Base-by-base conservation (phyloP, 1,284 basidiomycete species). In the Austropuccinia psidii region DNA sequence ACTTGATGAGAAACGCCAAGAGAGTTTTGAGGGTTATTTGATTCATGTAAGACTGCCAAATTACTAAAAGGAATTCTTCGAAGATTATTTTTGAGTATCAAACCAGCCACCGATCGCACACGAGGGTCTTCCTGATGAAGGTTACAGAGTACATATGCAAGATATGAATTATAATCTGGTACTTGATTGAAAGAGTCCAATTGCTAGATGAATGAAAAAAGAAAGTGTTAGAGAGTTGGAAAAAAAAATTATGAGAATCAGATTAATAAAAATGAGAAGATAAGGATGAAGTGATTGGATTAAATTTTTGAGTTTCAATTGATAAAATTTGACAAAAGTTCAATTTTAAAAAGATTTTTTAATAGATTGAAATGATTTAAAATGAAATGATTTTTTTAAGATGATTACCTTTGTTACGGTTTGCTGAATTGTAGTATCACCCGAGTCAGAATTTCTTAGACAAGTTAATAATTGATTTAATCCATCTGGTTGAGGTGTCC, bases 101-200 rank as follows among this genome's bases (percentile, higher is more conserved):
- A 90, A 69, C 95, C 96, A 37, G 96, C 94, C 81, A 98, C 93
- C 75, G 91, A 91, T 73, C 95, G 87, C 80, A 95, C 92, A 54
- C 90, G 89, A 78, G 91, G 90, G 77, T 93, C 89, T 82, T 98
- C 93, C 76, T 87, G 84, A 1, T 88, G 85, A 84, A 91, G 82
- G 57, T 86, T 85, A 62, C 90, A 88, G 78, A 96, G 87, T 82
- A 98, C 93, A 81, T 95, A 92, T 54, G 90, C 90, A 75, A 98
- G 88, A 86, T 99, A 98, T 77, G 90, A 93, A 76, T 95, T 90
- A 82, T 98, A 98, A 82, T 95, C 92, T 68, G 93, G 90, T 75
- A 89, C 87, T 79, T 87, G 87, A 81, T 90, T 90, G 82, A 94
- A 93, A 77, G 85, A 86, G 80, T 91, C 91, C 75, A 95, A 85